Conservation (phyloP, 2,329 filamentous ascomycete genomes). For the Aspergillus fijiensis region DNA sequence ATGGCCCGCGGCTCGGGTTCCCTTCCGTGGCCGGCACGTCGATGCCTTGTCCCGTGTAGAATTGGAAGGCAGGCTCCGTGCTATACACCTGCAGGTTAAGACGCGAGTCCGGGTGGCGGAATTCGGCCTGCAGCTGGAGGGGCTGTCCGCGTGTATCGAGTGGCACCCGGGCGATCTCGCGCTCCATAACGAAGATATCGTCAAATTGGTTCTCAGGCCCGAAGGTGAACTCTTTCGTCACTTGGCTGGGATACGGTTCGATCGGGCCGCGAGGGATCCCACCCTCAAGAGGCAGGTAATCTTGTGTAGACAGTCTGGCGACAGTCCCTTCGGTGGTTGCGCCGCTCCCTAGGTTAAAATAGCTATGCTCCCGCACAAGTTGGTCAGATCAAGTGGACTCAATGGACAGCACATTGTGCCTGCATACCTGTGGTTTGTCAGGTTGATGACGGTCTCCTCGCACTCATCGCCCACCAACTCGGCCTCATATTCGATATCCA, state of each 20-base stretch:
- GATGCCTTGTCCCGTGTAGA: slow-evolving; percentile 88
- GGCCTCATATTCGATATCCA: slow-evolving; percentile 88
- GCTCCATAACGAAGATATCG: slow-evolving; percentile 81
- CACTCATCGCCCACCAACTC: slow-evolving; percentile 71
- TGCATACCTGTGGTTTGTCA: slow-evolving; percentile 87
- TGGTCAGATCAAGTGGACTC: background rate
- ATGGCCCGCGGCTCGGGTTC: slow-evolving; percentile 62
- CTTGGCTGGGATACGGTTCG: slow-evolving; percentile 60
- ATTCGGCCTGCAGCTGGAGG: slow-evolving; percentile 66
- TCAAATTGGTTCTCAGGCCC: slow-evolving; percentile 72
- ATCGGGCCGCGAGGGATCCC: slow-evolving; percentile 74
- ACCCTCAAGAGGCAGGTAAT: slow-evolving; percentile 72
- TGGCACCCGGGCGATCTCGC: slow-evolving; percentile 58
- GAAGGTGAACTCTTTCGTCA: slow-evolving; percentile 69
- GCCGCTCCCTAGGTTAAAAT: slow-evolving; percentile 64
- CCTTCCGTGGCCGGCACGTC: slow-evolving; percentile 65
- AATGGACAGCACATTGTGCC: background rate
- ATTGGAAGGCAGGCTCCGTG: slow-evolving; percentile 95
- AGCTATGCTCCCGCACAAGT: slow-evolving; percentile 41
- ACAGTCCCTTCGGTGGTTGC: slow-evolving; percentile 63
- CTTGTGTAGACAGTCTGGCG: slow-evolving; percentile 57
- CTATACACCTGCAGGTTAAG: slow-evolving; percentile 83
- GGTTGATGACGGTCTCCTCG: slow-evolving; percentile 86
- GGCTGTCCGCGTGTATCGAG: slow-evolving; percentile 66
- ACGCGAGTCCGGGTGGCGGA: slow-evolving; percentile 70